Evolutionary conservation across 805 yeast genomes (phyloP).

Genomic region (Clavispora vitiphila): DNA sequence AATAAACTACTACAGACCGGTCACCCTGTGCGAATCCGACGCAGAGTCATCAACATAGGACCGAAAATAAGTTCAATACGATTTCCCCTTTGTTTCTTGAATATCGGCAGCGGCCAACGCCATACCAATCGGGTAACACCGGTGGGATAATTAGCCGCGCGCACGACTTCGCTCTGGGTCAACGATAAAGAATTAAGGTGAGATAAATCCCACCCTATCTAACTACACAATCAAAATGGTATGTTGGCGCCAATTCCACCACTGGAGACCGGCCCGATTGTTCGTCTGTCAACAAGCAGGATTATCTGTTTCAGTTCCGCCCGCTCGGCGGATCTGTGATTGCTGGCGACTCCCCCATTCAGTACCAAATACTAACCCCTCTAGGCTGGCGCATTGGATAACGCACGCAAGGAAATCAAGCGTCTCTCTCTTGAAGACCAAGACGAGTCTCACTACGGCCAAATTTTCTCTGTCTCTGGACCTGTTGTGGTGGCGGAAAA

Average conservation of each 20-base stretch:
- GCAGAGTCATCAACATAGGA: no score
- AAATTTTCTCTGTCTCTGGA: conserved; percentile 92
- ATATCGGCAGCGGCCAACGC: background rate
- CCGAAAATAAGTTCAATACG: no score
- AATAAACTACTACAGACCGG: no score
- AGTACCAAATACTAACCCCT: conserved; percentile 1
- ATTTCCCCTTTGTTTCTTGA: no score
- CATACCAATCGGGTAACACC: conserved; percentile 7
- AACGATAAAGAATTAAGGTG: conserved; percentile 6
- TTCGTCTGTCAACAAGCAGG: no score
- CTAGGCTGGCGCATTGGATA: conserved; percentile 94
- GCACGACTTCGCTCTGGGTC: conserved; percentile 5
- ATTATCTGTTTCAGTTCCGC: no score
- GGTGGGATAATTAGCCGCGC: conserved; percentile 6
- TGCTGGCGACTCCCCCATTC: no score
- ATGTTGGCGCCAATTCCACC: conserved; percentile 1
- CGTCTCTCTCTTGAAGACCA: conserved; percentile 72
- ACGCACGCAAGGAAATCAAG: conserved; percentile 90
- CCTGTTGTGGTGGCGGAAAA: conserved; percentile 97
- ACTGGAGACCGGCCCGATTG: conserved; percentile 6
- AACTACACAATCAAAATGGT: conserved; percentile 6
- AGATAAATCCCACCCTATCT: background rate
- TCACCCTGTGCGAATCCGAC: no score
- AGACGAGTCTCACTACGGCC: conserved; percentile 78
- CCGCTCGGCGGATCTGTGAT: no score